These are phyloP conservation scores for Panicum miliaceum DNA, from an alignment of 176 grass and related monocot species.

Conservation along the genomic window DNA sequence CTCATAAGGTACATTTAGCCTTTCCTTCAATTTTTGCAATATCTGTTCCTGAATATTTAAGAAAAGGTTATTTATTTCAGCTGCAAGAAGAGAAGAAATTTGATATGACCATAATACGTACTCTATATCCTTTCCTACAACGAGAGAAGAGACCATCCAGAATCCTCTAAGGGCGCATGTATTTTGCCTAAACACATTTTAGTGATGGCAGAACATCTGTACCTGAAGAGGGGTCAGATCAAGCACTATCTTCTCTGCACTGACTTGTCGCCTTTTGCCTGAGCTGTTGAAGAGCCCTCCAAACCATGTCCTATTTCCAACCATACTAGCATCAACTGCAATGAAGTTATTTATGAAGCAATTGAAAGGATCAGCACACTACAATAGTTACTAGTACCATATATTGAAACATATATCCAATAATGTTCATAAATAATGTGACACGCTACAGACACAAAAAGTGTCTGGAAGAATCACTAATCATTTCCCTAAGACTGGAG, in stretches of 20 bases:
- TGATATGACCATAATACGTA: background rate
- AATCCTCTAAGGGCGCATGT: background rate
- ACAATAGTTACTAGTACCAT: background rate
- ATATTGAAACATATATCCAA: background rate
- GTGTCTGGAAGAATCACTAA: background rate
- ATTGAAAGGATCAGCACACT: background rate
- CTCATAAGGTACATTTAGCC: slow-evolving; percentile 80
- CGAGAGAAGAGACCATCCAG: background rate
- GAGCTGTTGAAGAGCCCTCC: slow-evolving; percentile 81
- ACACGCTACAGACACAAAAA: slow-evolving; percentile 10
- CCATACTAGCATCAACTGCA: slow-evolving; percentile 85
- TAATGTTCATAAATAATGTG: background rate
- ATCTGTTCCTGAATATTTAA: slow-evolving; percentile 70
- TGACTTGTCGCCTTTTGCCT: slow-evolving; percentile 63
- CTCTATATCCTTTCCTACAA: background rate
- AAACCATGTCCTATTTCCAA: slow-evolving; percentile 88
- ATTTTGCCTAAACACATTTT: background rate
- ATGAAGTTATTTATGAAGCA: slow-evolving; percentile 1
- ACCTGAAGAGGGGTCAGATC: slow-evolving; percentile 74
- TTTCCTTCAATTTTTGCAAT: slow-evolving; percentile 80
- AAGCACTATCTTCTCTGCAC: slow-evolving; percentile 44
- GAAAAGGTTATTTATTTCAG: background rate
- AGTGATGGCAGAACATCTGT: slow-evolving; percentile 20
- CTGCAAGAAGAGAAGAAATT: slow-evolving; percentile 15
- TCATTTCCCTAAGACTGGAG: background rate